These are phyloP conservation scores for Cicer cuneatum DNA, from an alignment of 306 rosid genomes.

Conservation along the genomic window DNA sequence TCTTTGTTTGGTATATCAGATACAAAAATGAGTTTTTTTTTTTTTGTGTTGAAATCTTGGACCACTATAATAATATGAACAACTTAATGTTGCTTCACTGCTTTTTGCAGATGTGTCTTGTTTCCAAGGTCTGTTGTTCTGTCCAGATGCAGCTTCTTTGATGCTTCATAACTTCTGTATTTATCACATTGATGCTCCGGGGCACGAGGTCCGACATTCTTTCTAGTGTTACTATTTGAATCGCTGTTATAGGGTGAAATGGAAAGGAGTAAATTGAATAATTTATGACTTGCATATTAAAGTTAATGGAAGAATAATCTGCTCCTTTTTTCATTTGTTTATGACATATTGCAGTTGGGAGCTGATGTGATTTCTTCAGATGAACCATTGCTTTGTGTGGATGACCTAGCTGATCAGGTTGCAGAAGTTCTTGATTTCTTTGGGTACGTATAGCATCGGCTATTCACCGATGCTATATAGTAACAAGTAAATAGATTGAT, in stretches of 20 bases:
- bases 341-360: conserved; percentile 83
- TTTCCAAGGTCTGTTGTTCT: conserved; percentile 79
- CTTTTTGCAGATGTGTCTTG: conserved; percentile 71
- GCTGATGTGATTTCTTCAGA: conserved; percentile 87
- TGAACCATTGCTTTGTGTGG: conserved; percentile 77
- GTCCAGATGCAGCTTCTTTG: conserved; percentile 84
- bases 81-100: conserved; percentile 18
- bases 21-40: not conserved
- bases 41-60: not conserved
- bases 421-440: conserved; percentile 90
- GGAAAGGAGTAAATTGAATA: too few relatives aligned
- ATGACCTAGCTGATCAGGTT: conserved; percentile 82
- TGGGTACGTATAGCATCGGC: conserved; percentile 52
- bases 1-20: conserved; percentile 18
- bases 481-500: conserved; percentile 8
- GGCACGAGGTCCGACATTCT: conserved; percentile 73
- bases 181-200: conserved; percentile 92
- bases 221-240: not conserved
- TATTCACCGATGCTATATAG: conserved; percentile 1
- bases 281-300: not conserved
- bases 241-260: too few relatives aligned
- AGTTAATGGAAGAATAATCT: conserved; percentile 28
- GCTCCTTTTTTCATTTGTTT: conserved; percentile 54
- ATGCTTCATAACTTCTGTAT: conserved; percentile 86
- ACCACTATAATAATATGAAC: not conserved